Percentiles rank a stretch among this genome's conserved stretches.
phyloP scores from a whole-genome alignment of 139 green algal species.

The Trebouxia sp. region DNA sequence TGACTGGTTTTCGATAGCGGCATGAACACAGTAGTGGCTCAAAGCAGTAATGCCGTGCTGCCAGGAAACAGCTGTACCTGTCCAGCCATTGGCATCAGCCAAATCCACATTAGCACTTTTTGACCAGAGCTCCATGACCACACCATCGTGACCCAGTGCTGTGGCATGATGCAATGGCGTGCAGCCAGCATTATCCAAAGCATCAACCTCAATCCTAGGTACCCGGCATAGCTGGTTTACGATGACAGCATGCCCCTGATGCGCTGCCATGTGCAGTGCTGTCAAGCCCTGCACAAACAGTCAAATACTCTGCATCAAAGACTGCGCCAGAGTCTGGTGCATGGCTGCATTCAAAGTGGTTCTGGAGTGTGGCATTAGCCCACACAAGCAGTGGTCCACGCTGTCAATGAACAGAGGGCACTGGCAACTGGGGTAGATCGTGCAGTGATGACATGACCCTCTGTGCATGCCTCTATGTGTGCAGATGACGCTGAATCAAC shows the following conservation, averaged over 20 bases:
- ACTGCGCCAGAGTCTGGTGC: not conserved
- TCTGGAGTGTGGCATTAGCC: too few relatives aligned
- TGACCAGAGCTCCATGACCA: slow-evolving; percentile 51
- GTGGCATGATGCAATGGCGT: slow-evolving; percentile 48
- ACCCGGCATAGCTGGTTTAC: slow-evolving; percentile 33
- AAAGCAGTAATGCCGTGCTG: too few relatives aligned
- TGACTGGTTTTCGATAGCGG: too few relatives aligned
- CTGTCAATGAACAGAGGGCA: too few relatives aligned
- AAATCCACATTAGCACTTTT: slow-evolving; percentile 30
- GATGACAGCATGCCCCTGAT: slow-evolving; percentile 36
- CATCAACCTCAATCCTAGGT: slow-evolving; percentile 33
- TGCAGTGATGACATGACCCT: too few relatives aligned
- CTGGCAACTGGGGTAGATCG: too few relatives aligned
- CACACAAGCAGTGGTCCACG: too few relatives aligned
- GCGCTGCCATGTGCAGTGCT: slow-evolving; percentile 45
- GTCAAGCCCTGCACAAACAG: slow-evolving; percentile 37
- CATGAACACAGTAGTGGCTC: too few relatives aligned
- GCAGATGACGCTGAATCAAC: too few relatives aligned
- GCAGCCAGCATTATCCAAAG: slow-evolving; percentile 40
- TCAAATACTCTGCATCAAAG: not conserved
- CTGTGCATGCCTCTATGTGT: too few relatives aligned
- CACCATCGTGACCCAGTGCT: slow-evolving; percentile 32
- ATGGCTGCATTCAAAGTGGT: too few relatives aligned
- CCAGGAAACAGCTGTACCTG: too few relatives aligned
- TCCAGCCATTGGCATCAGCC: slow-evolving; percentile 45